Evolutionary conservation across 768 basidiomycete genomes (phyloP).

Genomic region (Cystofilobasidium bisporidii): DNA sequence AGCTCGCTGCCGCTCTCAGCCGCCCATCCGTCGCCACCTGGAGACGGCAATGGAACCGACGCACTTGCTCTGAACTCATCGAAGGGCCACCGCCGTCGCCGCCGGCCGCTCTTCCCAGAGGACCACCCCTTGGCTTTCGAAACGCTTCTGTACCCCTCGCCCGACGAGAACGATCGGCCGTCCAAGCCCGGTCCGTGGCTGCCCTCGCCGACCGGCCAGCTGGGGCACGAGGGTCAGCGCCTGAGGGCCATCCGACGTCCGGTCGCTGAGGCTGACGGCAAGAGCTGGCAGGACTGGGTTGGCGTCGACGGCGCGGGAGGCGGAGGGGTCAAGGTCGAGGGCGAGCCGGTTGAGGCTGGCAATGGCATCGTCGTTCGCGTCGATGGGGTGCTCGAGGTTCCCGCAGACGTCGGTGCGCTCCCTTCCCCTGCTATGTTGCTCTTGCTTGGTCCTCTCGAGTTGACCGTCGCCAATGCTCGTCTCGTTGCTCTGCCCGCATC

Average conservation of each 20-base stretch:
- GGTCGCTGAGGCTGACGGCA: slow-evolving; percentile 44
- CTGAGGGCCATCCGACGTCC: slow-evolving; percentile 44
- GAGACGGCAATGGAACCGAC: no score
- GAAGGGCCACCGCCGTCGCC: no score
- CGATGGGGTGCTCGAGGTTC: slow-evolving; percentile 15
- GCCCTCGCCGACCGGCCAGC: slow-evolving; percentile 61
- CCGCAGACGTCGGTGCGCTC: slow-evolving; percentile 17
- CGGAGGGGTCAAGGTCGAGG: slow-evolving; percentile 48
- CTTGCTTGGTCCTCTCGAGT: no score
- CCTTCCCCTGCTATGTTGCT: not conserved
- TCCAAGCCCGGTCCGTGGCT: slow-evolving; percentile 71
- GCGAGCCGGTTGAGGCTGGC: not conserved
- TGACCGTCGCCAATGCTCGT: no score
- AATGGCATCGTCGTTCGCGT: slow-evolving; percentile 20
- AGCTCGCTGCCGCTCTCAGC: slow-evolving; percentile 51
- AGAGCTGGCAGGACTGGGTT: slow-evolving; percentile 12
- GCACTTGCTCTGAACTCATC: no score
- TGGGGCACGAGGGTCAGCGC: slow-evolving; percentile 72
- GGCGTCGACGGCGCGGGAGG: slow-evolving; percentile 60
- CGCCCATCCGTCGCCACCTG: not conserved
- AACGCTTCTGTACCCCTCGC: slow-evolving; percentile 39
- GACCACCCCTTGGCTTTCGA: slow-evolving; percentile 35
- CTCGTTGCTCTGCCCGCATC: no score
- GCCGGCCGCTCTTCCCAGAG: not conserved
- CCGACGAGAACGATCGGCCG: slow-evolving; percentile 1